Evolutionary conservation across 352 stramenopile species (phyloP).

Genomic region (Phytopythium vexans): DNA sequence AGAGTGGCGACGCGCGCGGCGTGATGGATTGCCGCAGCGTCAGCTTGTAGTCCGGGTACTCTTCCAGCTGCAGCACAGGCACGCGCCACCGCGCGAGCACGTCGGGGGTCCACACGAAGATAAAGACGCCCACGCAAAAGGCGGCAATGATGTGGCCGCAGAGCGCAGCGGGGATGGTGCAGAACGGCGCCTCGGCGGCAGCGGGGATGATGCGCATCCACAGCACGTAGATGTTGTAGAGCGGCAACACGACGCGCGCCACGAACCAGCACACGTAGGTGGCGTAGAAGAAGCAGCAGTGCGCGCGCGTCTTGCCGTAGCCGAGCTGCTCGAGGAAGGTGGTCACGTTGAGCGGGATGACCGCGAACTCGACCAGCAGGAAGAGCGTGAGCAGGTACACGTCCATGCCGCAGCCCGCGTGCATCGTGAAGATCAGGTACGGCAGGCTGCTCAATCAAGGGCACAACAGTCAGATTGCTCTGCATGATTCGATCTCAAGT

Average conservation of each 20-base stretch:
- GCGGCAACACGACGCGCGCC: slow-evolving; percentile 64
- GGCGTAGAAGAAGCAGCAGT: slow-evolving; percentile 66
- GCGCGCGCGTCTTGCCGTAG: slow-evolving; percentile 53
- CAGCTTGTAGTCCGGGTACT: slow-evolving; percentile 76
- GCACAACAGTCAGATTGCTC: background rate
- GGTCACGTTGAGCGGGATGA: slow-evolving; percentile 79
- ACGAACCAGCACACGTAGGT: slow-evolving; percentile 81
- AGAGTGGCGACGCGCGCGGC: slow-evolving; percentile 56
- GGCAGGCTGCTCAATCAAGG: slow-evolving; percentile 35
- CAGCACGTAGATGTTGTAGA: slow-evolving; percentile 80
- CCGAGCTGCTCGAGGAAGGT: slow-evolving; percentile 80
- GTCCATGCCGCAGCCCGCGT: slow-evolving; percentile 66
- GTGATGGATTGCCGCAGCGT: slow-evolving; percentile 77
- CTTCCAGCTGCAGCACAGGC: slow-evolving; percentile 62
- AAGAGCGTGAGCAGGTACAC: slow-evolving; percentile 80
- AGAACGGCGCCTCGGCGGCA: slow-evolving; percentile 36
- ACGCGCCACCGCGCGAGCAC: slow-evolving; percentile 72
- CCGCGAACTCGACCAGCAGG: slow-evolving; percentile 79
- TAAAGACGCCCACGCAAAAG: slow-evolving; percentile 80
- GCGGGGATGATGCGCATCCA: slow-evolving; percentile 70
- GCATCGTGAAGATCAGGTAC: slow-evolving; percentile 83
- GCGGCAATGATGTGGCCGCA: slow-evolving; percentile 78
- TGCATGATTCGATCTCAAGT: background rate
- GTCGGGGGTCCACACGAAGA: slow-evolving; percentile 83
- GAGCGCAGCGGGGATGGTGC: slow-evolving; percentile 56